Evolutionary conservation across 768 basidiomycete species (phyloP).

Genomic region (Collybia sp.): DNA sequence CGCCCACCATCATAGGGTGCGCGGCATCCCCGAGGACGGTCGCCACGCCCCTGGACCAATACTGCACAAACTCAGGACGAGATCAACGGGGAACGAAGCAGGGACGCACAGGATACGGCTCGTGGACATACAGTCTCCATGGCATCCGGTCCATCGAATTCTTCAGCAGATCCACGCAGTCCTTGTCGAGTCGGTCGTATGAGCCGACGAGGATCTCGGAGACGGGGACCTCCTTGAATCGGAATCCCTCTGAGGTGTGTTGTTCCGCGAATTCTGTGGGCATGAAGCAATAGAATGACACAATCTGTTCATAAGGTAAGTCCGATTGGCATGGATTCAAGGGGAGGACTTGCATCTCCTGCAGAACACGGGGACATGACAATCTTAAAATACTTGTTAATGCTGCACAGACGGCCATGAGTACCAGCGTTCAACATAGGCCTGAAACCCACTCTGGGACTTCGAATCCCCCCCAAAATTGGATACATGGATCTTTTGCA

Average conservation of each 20-base stretch:
- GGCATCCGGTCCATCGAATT: conserved; percentile 27
- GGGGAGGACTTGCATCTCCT: conserved; percentile 20
- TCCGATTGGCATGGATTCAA: conserved; percentile 18
- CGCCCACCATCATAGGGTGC: conserved; percentile 18
- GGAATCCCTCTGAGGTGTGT: conserved; percentile 23
- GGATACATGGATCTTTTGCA: conserved; percentile 25
- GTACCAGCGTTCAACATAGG: neutral
- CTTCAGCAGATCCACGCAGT: conserved; percentile 21
- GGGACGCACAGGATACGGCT: conserved; percentile 19
- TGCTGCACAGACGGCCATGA: neutral
- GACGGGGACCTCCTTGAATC: conserved; percentile 24
- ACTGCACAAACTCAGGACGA: conserved; percentile 1
- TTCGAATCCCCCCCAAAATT: conserved; percentile 26
- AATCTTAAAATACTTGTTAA: conserved; percentile 28
- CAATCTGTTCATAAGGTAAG: neutral
- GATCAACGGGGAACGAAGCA: neutral
- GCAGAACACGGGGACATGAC: conserved; percentile 26
- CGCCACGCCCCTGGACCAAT: conserved; percentile 20
- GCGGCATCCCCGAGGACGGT: conserved; percentile 24
- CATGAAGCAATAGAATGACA: conserved; percentile 20
- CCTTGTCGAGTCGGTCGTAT: conserved; percentile 24
- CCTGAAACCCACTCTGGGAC: conserved; percentile 1
- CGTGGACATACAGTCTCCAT: conserved; percentile 27
- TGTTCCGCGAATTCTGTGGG: conserved; percentile 27
- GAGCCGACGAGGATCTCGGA: conserved; percentile 20